Evolutionary conservation across 192 early-diverging fungal genomes (phyloP).

Genomic region (Coemansia reversa): DNA sequence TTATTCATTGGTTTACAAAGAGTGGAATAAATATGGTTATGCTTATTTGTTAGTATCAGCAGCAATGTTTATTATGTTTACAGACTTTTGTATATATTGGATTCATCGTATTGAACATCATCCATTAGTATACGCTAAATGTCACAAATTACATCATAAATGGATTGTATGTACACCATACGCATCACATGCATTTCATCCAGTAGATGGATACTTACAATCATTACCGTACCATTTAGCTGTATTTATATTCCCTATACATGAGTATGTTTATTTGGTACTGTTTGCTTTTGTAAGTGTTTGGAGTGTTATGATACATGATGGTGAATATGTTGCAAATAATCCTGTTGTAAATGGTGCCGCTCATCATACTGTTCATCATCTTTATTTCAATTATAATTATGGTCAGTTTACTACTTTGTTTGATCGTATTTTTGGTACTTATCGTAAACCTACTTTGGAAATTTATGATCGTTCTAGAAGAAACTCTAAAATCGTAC

Average conservation of each 20-base stretch:
- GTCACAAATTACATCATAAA: slow-evolving; percentile 89
- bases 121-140: slow-evolving; percentile 80
- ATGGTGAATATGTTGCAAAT: slow-evolving; percentile 77
- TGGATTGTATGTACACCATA: slow-evolving; percentile 94
- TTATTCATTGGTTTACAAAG: slow-evolving; percentile 81
- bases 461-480: slow-evolving; percentile 64
- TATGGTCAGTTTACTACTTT: slow-evolving; percentile 98
- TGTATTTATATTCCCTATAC: slow-evolving; percentile 88
- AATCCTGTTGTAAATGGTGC: slow-evolving; percentile 77
- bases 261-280: slow-evolving; percentile 84
- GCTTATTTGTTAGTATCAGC: slow-evolving; percentile 68
- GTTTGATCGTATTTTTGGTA: slow-evolving; percentile 78
- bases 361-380: slow-evolving; percentile 97
- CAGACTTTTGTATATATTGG: slow-evolving; percentile 96
- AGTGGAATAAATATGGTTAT: slow-evolving; percentile 69
- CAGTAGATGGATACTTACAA: slow-evolving; percentile 91
- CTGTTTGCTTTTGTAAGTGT: slow-evolving; percentile 87
- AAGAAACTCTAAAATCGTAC: slow-evolving; percentile 63
- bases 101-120: slow-evolving; percentile 92
- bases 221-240: slow-evolving; percentile 95
- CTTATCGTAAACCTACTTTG: slow-evolving; percentile 66
- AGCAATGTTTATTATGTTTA: slow-evolving; percentile 81
- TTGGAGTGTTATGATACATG: slow-evolving; percentile 98
- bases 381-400: slow-evolving; percentile 99
- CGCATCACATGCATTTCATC: slow-evolving; percentile 94